phyloP scores from a whole-genome alignment of 2,329 filamentous ascomycete genomes.

The Macrophomina phaseolina region DNA sequence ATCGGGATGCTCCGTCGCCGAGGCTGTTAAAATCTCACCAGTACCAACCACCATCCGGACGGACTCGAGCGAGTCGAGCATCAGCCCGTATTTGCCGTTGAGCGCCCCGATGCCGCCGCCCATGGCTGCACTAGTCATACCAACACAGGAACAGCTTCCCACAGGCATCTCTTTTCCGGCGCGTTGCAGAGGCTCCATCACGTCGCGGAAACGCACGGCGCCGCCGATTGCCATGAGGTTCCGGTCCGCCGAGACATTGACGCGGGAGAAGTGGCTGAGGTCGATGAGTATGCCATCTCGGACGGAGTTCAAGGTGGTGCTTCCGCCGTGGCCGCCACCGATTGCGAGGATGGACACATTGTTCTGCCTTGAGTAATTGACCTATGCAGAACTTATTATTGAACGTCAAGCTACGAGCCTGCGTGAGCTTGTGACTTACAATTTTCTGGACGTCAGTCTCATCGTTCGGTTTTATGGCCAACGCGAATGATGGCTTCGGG shows the following conservation, averaged over 20 bases:
- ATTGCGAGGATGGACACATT: constrained; percentile 43
- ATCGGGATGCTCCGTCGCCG: constrained; percentile 37
- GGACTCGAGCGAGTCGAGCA: constrained; percentile 35
- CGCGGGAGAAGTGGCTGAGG: constrained; percentile 37
- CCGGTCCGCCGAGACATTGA: constrained; percentile 32
- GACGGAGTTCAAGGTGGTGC: constrained; percentile 34
- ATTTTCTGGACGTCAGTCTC: no score
- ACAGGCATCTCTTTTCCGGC: constrained; percentile 41
- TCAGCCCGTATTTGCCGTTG: constrained; percentile 51
- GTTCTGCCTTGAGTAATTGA: neutral
- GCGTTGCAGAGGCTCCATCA: constrained; percentile 35
- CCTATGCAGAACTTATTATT: neutral
- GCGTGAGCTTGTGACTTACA: no score
- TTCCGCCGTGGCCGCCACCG: constrained; percentile 43
- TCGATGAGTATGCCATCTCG: constrained; percentile 41
- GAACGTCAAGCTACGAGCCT: no score
- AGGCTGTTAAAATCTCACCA: constrained; percentile 40
- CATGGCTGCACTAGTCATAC: constrained; percentile 62
- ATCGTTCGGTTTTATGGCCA: no score
- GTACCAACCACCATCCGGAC: constrained; percentile 38
- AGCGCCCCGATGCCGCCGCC: constrained; percentile 64
- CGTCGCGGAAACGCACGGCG: constrained; percentile 36
- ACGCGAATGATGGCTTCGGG: no score
- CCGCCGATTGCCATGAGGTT: constrained; percentile 38
- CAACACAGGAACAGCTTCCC: constrained; percentile 37